A percentile compares a stretch with the other conserved stretches of the same genome.
Conservation (phyloP, 352 stramenopile genomes). For the Globisporangium ultimum region DNA sequence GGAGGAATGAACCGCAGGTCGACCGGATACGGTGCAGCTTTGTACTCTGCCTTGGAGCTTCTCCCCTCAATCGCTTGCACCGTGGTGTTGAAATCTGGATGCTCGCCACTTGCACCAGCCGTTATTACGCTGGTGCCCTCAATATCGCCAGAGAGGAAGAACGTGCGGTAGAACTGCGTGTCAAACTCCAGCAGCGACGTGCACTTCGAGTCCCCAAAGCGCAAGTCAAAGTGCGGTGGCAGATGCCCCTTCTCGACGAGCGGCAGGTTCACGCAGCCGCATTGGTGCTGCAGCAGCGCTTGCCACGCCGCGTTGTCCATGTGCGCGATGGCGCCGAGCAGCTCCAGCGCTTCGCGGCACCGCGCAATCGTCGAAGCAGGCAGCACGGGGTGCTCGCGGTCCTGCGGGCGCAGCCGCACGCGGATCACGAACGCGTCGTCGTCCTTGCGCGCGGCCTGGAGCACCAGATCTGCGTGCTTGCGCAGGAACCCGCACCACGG, state of each 20-base stretch:
- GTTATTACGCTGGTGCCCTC: background rate
- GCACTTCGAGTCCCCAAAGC: constrained; percentile 6
- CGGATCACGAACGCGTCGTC: constrained; percentile 1
- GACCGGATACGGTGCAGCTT: background rate
- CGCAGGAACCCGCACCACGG: constrained; percentile 11
- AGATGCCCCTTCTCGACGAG: background rate
- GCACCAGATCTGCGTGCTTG: too few relatives aligned
- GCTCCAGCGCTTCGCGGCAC: constrained; percentile 8
- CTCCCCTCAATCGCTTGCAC: background rate
- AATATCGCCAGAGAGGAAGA: background rate
- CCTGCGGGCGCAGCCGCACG: background rate
- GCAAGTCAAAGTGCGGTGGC: constrained; percentile 2
- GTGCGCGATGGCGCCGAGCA: constrained; percentile 5
- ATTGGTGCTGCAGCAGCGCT: constrained; percentile 9
- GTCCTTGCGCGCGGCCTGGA: background rate
- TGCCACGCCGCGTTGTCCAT: constrained; percentile 11
- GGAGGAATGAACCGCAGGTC: constrained; percentile 7
- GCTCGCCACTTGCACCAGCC: too few relatives aligned
- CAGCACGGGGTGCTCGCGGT: background rate
- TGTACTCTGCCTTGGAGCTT: too few relatives aligned
- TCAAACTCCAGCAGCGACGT: constrained; percentile 6
- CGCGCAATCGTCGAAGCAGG: background rate
- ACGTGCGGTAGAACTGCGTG: constrained; percentile 7
- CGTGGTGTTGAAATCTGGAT: too few relatives aligned
- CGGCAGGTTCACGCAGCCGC: constrained; percentile 8